Evolutionary conservation across 306 rosid species (phyloP).

Genomic region (Vicia sativa): DNA sequence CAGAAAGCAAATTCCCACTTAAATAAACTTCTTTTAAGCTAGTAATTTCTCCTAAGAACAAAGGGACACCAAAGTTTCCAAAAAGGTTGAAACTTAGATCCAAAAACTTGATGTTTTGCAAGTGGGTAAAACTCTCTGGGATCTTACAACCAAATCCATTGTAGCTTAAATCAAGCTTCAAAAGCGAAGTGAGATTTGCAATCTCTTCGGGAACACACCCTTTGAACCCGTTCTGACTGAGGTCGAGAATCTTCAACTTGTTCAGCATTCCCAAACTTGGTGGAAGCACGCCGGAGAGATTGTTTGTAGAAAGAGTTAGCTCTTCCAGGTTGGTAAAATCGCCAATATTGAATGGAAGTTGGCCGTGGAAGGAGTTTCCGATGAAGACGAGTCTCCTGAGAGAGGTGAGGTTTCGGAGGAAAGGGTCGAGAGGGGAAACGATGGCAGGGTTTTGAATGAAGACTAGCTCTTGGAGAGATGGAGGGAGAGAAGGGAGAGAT

Average conservation of each 20-base stretch:
- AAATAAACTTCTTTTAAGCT: constrained; percentile 62
- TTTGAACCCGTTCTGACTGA: constrained; percentile 52
- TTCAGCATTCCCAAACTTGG: constrained; percentile 39
- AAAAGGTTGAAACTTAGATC: constrained; percentile 76
- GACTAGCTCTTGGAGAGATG: constrained; percentile 64
- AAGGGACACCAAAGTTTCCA: constrained; percentile 65
- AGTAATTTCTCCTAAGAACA: constrained; percentile 53
- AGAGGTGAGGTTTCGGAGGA: constrained; percentile 54
- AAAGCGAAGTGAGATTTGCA: constrained; percentile 55
- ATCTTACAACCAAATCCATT: constrained; percentile 57
- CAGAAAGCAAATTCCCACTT: constrained; percentile 75
- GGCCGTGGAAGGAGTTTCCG: constrained; percentile 64
- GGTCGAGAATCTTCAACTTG: constrained; percentile 65
- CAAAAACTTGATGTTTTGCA: constrained; percentile 55
- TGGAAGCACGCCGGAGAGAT: constrained; percentile 54
- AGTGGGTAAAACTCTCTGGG: constrained; percentile 51
- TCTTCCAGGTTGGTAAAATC: constrained; percentile 56
- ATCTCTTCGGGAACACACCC: constrained; percentile 48
- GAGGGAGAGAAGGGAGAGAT: constrained; percentile 4
- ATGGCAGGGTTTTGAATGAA: constrained; percentile 71
- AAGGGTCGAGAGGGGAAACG: constrained; percentile 34
- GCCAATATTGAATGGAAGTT: constrained; percentile 37
- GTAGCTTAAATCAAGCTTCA: constrained; percentile 72
- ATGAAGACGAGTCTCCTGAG: constrained; percentile 56
- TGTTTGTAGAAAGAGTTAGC: constrained; percentile 63